These are phyloP conservation scores for Penicillium sp. DNA, from an alignment of 2,329 filamentous ascomycete species.

Conservation along the genomic window DNA sequence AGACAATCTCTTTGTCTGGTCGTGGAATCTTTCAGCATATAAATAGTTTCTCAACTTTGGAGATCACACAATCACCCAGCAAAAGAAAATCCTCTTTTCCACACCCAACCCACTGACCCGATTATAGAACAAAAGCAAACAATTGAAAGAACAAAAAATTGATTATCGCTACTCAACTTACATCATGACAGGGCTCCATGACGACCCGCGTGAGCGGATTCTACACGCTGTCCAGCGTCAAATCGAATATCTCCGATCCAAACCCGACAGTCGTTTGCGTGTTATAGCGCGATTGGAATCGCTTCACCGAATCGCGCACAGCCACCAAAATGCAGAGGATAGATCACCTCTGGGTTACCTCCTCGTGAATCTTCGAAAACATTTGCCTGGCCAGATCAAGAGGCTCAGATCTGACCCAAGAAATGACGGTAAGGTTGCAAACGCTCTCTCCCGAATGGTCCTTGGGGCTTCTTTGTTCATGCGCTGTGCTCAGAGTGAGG, in stretches of 20 bases:
- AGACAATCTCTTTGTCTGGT: too few relatives aligned
- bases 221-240: neutral
- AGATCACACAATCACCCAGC: too few relatives aligned
- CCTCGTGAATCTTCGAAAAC: neutral
- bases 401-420: neutral
- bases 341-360: neutral
- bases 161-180: too few relatives aligned
- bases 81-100: too few relatives aligned
- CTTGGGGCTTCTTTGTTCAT: neutral
- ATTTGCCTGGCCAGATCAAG: neutral
- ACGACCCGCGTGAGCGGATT: neutral
- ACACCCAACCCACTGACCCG: too few relatives aligned
- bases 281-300: neutral
- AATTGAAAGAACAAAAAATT: too few relatives aligned
- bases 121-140: too few relatives aligned
- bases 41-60: too few relatives aligned
- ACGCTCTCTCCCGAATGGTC: neutral
- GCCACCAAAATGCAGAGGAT: neutral
- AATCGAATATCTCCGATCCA: neutral
- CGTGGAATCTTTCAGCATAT: too few relatives aligned
- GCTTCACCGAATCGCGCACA: neutral
- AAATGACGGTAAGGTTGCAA: neutral
- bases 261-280: neutral
- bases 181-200: neutral
- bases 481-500: neutral